Base-by-base conservation (phyloP, 2,329 filamentous ascomycete genomes). In the Exutisphaerella laricina region DNA sequence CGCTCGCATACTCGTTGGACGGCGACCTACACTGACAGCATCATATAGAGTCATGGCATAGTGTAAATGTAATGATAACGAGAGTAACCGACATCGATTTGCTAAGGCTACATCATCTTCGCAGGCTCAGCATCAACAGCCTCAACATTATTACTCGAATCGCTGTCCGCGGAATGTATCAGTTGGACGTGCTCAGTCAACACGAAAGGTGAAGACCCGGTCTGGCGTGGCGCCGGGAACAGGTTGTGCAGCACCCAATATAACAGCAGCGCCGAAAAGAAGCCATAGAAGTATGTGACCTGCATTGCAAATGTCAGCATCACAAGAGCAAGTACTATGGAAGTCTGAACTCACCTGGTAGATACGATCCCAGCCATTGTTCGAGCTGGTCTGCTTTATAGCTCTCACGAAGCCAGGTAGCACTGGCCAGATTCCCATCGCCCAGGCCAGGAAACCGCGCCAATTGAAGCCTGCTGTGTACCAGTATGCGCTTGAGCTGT, bases 401-500 rank as follows among this genome's bases (percentile, higher is more conserved):
- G 47, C 26, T 32, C 47, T 39, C 26, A 35, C 48, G 31, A 53
- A 49, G 7, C 48, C 50, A n/a, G 50, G 43, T 12, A 53, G 18
- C 6, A 48, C 34, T 6, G 45, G 43, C 40, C 34, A 43, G 18
- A 46, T 49, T 3, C 41, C 51, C 8, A 54, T 48, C 4, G 26
- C 22, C 45, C 50, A 54, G 1, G 53, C 49, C 5, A 41, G 25
- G 21, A 51, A 41, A 9, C 47, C 53, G n/a, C 53, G 43, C 45
- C 49, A 51, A 26, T 56, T 56, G 37, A 52, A 46, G 4, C 53
- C 53, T 4, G 18, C 25, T 5, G 13, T 39, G 29, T 48, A 54
- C 51, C 51, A 54, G 20, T 54, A 56, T 2, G 47, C 39, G 39
- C 45, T 48, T 2, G 41, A 39, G 21, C 6, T 32, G 5, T 46